Base-by-base conservation (phyloP, 768 basidiomycete species). In the Suillus plorans region DNA sequence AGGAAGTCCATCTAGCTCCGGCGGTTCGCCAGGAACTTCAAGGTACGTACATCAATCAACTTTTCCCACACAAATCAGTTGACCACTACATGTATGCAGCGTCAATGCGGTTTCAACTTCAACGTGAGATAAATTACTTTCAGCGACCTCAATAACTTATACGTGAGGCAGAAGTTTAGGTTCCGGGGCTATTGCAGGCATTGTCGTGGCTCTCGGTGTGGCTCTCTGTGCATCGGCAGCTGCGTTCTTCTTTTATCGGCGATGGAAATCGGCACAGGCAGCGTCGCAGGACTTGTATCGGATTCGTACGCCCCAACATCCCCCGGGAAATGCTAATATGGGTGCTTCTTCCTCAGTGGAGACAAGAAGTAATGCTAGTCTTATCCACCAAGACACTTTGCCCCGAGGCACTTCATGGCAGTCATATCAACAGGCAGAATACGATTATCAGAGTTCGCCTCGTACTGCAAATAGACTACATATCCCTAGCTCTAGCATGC, bases 231-330 rank as follows among this genome's bases (percentile, higher is more conserved):
- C 66, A 34, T 60, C 60, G 1, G 68, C 57, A 10, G 65, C 50
- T 16, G 70, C 73, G 4, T 9, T 72, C 49, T 63, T 75, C 61
- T 76, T 73, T 44, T 77, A 73, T 39, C 65, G 69, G 39, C 71
- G 71, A 9, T 77, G 74, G 74, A 77, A 66, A 66, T 67, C 68
- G 20, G 67, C 67, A 1, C n/a, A 70, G 36, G 62, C 66, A 28
- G 47, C 62, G 25, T 69, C 69, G n/a, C 55, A 60, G 4, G 65
- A 67, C 47, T 50, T 67, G 8, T 68, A 70, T 49, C 63, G 67
- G 49, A 37, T 53, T 42, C 58, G 65, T 49, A 58, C 66, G 5
- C 55, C 65, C n/a, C 67, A 64, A 39, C 68, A 37, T 20, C 41
- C 18, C 7, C 61, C 63, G 4, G 62, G 18, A 13, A 31, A 45